Conservation (phyloP, 306 rosid species). For the Prunus mira region DNA sequence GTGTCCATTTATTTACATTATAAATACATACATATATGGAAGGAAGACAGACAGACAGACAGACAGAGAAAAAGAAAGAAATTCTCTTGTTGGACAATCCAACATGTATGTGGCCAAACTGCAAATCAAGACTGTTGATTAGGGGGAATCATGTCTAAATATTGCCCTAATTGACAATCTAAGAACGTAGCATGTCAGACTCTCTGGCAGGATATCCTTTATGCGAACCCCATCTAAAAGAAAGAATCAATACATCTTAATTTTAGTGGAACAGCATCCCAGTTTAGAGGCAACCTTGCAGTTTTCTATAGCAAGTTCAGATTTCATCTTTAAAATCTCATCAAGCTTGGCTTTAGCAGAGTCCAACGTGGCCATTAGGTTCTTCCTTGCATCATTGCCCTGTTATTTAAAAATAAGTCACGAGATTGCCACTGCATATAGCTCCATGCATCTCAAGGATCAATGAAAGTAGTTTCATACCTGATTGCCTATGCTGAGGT, state of each 20-base stretch:
- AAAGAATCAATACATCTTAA: neutral
- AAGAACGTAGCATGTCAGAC: neutral
- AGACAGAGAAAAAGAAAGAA: neutral
- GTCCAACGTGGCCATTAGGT: constrained; percentile 46
- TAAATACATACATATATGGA: neutral
- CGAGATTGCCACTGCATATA: constrained; percentile 23
- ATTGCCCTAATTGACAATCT: neutral
- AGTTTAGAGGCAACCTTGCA: constrained; percentile 47
- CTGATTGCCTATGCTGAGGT: constrained; percentile 32
- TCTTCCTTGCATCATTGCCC: constrained; percentile 52
- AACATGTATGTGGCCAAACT: neutral
- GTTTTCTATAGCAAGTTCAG: constrained; percentile 49
- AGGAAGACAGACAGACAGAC: neutral
- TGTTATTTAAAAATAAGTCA: constrained; percentile 36
- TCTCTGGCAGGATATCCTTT: neutral
- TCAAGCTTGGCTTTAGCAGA: constrained; percentile 65
- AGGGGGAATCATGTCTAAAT: neutral
- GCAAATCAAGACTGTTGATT: neutral
- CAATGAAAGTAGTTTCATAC: constrained; percentile 36
- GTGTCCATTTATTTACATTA: neutral
- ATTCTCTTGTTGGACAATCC: neutral
- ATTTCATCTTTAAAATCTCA: constrained; percentile 52
- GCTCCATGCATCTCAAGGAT: constrained; percentile 15
- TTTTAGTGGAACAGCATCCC: constrained; percentile 12
- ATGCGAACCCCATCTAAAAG: constrained; percentile 7